Evolutionary conservation across 352 stramenopile genomes (phyloP).

Genomic region (Phytophthora pluvialis): DNA sequence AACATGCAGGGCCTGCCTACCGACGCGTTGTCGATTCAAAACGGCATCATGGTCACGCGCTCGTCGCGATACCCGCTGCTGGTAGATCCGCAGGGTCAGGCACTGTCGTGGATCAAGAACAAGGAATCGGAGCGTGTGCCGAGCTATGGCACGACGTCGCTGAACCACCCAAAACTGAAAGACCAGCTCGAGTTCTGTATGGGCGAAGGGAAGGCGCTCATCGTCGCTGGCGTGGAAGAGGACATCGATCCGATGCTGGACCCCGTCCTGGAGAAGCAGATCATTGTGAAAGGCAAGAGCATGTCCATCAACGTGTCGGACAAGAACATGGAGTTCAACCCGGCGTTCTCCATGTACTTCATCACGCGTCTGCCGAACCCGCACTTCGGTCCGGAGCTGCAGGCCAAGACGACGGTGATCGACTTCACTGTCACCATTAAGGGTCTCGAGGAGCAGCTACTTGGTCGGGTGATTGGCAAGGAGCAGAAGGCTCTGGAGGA

Average conservation of each 20-base stretch:
- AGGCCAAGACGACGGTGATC: constrained; percentile 98
- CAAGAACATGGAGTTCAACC: constrained; percentile 99
- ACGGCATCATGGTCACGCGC: constrained; percentile 98
- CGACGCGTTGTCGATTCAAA: constrained; percentile 97
- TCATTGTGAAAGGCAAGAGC: constrained; percentile 96
- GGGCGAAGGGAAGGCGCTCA: constrained; percentile 94
- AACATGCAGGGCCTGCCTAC: constrained; percentile 98
- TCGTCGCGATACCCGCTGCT: constrained; percentile 96
- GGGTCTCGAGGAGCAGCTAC: constrained; percentile 96
- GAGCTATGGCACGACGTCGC: constrained; percentile 94
- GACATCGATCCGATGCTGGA: constrained; percentile 99
- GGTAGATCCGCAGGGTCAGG: constrained; percentile 98
- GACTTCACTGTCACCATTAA: constrained; percentile 99
- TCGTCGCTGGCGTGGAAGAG: constrained; percentile 96
- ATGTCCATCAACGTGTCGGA: constrained; percentile 98
- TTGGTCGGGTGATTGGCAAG: constrained; percentile 97
- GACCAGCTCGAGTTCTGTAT: constrained; percentile 99
- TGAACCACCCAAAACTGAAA: constrained; percentile 97
- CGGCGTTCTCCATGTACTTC: constrained; percentile 98
- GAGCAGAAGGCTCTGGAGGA: constrained; percentile 98
- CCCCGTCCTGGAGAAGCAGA: constrained; percentile 97
- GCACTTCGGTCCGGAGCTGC: constrained; percentile 97
- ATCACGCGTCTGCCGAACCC: constrained; percentile 98
- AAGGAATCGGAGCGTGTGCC: constrained; percentile 94
- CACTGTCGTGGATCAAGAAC: constrained; percentile 97